These are phyloP conservation scores for Trichoderma polysporum DNA, from an alignment of 2,329 filamentous ascomycete genomes.

Conservation along the genomic window DNA sequence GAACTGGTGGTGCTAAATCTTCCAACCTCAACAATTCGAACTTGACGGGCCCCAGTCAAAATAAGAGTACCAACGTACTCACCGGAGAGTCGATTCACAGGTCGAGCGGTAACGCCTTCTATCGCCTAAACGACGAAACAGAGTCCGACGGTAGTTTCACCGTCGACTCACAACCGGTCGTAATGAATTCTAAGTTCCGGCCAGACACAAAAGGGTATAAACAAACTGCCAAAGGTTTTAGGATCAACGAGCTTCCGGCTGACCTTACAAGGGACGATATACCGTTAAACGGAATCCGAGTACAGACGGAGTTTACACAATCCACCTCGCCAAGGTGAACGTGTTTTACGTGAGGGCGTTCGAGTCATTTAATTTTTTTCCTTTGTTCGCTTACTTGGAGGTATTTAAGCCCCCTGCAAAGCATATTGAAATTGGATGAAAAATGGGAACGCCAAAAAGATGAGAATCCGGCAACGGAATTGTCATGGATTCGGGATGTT, in stretches of 20 bases:
- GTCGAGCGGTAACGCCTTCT: constrained; percentile 31
- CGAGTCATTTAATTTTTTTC: neutral
- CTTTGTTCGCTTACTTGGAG: neutral
- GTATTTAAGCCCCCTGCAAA: neutral
- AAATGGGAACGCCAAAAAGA: neutral
- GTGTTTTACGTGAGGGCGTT: neutral
- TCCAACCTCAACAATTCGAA: constrained; percentile 16
- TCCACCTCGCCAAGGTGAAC: constrained; percentile 21
- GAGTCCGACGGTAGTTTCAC: constrained; percentile 27
- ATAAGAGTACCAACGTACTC: neutral
- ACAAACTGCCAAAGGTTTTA: constrained; percentile 35
- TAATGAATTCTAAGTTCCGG: constrained; percentile 29
- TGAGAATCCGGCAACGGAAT: neutral
- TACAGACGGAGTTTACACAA: constrained; percentile 38
- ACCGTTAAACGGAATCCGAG: constrained; percentile 40
- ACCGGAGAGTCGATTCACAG: constrained; percentile 24
- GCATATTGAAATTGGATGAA: neutral
- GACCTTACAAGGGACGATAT: constrained; percentile 38
- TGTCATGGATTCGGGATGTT: neutral
- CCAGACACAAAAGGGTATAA: constrained; percentile 35
- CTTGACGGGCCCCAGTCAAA: constrained; percentile 3
- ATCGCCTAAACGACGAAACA: constrained; percentile 37
- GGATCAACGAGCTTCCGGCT: constrained; percentile 28
- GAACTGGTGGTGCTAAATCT: neutral
- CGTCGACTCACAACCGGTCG: neutral